Evolutionary conservation across 2,329 filamentous ascomycete genomes (phyloP).

Genomic region (Arthrobotrys iridis): DNA sequence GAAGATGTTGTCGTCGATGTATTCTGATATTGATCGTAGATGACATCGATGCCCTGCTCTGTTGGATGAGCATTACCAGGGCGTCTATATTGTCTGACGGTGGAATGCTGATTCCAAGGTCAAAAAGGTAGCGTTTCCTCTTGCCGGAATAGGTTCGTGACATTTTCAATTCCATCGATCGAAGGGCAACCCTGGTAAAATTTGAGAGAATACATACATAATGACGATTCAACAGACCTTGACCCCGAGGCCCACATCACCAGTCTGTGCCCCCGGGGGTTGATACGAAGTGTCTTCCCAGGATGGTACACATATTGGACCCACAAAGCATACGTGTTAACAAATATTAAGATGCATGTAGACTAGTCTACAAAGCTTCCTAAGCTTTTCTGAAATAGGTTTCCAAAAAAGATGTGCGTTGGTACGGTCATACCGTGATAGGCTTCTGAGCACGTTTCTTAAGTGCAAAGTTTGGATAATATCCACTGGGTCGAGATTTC

Average conservation of each 20-base stretch:
- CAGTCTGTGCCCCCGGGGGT: slow-evolving; percentile 16
- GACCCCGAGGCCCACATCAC: slow-evolving; percentile 10
- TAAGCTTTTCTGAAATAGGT: slow-evolving; percentile 15
- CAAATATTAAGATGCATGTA: slow-evolving; percentile 4
- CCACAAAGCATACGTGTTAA: slow-evolving; percentile 23
- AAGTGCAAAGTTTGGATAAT: slow-evolving; percentile 28
- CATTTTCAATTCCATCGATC: slow-evolving; percentile 12
- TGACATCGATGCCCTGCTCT: slow-evolving; percentile 12
- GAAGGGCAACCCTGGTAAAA: slow-evolving; percentile 24
- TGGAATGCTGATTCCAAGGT: slow-evolving; percentile 22
- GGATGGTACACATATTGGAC: slow-evolving; percentile 3
- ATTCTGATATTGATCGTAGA: slow-evolving; percentile 20
- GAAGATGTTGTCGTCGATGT: slow-evolving; percentile 29
- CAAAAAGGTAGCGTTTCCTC: slow-evolving; percentile 2
- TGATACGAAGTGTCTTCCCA: slow-evolving; percentile 13
- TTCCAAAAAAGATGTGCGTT: slow-evolving; percentile 25
- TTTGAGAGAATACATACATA: slow-evolving; percentile 23
- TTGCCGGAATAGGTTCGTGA: slow-evolving; percentile 39
- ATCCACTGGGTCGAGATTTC: slow-evolving; percentile 15
- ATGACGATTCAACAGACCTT: slow-evolving; percentile 10
- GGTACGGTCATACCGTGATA: slow-evolving; percentile 43
- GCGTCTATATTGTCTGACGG: slow-evolving; percentile 31
- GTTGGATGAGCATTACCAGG: neutral
- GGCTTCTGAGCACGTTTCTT: slow-evolving; percentile 52
- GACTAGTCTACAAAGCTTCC: slow-evolving; percentile 2